phyloP scores from a whole-genome alignment of 2,329 filamentous ascomycete genomes.

The Venturia oleaginea region DNA sequence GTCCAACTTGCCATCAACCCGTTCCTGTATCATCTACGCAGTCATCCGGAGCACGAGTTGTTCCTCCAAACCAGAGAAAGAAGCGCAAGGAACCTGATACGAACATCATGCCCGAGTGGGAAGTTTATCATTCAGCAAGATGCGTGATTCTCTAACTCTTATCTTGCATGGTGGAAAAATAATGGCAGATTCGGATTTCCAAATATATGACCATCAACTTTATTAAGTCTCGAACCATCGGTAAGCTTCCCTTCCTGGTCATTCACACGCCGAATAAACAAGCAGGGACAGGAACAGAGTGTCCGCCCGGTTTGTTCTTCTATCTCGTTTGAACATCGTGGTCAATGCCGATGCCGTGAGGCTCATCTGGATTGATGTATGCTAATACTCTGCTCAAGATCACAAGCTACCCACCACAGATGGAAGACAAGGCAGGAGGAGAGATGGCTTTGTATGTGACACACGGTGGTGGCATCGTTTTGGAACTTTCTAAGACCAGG shows the following conservation, averaged over 20 bases:
- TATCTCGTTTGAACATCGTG: neutral
- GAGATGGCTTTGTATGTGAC: neutral
- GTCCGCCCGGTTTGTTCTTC: neutral
- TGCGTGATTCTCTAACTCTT: neutral
- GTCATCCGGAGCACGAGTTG: constrained; percentile 27
- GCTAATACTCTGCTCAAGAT: neutral
- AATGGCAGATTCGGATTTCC: neutral
- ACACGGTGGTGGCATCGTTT: neutral
- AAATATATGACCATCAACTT: neutral
- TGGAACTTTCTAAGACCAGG: neutral
- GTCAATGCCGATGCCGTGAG: neutral
- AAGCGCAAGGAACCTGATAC: neutral
- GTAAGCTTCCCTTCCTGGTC: neutral
- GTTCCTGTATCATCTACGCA: constrained; percentile 68
- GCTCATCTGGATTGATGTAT: neutral
- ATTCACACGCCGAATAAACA: neutral
- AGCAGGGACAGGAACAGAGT: neutral
- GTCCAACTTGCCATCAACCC: constrained; percentile 33
- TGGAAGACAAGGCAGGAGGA: neutral
- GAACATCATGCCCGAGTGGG: constrained; percentile 7
- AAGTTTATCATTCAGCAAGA: constrained; percentile 5
- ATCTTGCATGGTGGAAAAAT: neutral
- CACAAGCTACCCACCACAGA: neutral
- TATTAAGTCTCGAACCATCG: neutral
- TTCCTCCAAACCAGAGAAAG: neutral